These are phyloP conservation scores for Gynostemma pentaphyllum DNA, from an alignment of 306 rosid genomes.

Conservation along the genomic window DNA sequence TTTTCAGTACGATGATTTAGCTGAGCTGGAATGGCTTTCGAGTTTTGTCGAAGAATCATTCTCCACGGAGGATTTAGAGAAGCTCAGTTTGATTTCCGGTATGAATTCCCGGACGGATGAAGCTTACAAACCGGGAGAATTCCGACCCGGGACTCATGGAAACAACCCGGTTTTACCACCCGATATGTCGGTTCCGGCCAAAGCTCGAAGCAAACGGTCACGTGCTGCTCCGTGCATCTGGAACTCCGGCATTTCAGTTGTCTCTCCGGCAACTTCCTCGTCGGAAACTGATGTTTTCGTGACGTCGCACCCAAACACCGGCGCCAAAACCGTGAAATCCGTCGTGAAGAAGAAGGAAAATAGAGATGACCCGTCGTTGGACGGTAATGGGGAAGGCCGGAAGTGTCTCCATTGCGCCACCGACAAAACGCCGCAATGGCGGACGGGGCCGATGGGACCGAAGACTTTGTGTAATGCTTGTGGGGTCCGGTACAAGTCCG, in stretches of 20 bases:
- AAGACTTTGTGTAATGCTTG: conserved; percentile 79
- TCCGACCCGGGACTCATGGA: conserved; percentile 20
- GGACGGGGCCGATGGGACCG: conserved; percentile 85
- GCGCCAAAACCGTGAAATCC: conserved; percentile 24
- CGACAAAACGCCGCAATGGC: conserved; percentile 90
- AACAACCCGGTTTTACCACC: conserved; percentile 25
- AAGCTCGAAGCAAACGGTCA: conserved; percentile 84
- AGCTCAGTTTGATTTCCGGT: conserved; percentile 67
- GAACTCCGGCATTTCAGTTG: conserved; percentile 57
- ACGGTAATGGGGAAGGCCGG: conserved; percentile 36
- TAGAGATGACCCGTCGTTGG: conserved; percentile 15
- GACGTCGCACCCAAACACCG: conserved; percentile 4
- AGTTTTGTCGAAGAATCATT: conserved; percentile 80
- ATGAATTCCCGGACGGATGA: conserved; percentile 29
- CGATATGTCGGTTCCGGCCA: conserved; percentile 55
- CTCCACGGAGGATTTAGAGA: conserved; percentile 68
- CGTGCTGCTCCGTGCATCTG: conserved; percentile 76
- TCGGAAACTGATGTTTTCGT: conserved; percentile 19
- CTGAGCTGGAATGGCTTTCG: conserved; percentile 88
- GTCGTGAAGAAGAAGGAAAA: conserved; percentile 39
- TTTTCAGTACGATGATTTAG: conserved; percentile 62
- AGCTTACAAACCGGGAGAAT: conserved; percentile 19
- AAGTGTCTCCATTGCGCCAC: conserved; percentile 84
- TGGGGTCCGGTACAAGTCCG: conserved; percentile 82
- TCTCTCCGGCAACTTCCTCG: conserved; percentile 30